Conservation (phyloP, 2,329 filamentous ascomycete species). For the Trichoderma polysporum region DNA sequence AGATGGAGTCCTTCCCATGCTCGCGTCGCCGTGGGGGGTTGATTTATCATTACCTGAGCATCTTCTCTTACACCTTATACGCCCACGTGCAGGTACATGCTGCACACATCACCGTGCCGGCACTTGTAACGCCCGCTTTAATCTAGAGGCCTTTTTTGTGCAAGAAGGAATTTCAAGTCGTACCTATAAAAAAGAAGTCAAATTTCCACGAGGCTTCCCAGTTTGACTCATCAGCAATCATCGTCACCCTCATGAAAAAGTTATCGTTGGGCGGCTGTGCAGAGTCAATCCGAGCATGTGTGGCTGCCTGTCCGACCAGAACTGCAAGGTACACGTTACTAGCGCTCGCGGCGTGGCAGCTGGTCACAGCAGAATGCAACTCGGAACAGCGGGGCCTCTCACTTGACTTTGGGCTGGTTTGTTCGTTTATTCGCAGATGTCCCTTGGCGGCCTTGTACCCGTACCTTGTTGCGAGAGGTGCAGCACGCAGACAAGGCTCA, state of each 20-base stretch:
- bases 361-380: conserved; percentile 1
- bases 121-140: too few species aligned
- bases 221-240: neutral
- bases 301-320: conserved; percentile 8
- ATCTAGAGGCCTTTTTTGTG: too few species aligned
- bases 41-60: neutral
- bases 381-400: neutral
- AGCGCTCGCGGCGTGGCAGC: neutral
- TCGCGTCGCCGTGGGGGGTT: neutral
- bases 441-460: too few species aligned
- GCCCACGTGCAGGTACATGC: neutral
- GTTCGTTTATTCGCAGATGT: too few species aligned
- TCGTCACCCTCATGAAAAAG: too few species aligned
- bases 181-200: too few species aligned
- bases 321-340: conserved; percentile 9
- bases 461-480: too few species aligned
- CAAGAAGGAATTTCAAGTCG: too few species aligned
- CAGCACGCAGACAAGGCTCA: neutral
- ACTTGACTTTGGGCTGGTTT: neutral
- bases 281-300: too few species aligned
- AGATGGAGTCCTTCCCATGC: neutral
- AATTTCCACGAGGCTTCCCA: too few species aligned
- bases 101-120: neutral
- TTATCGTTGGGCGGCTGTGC: neutral
- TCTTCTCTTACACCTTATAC: neutral